A percentile compares a stretch with the other conserved stretches of the same genome.
Evolutionary conservation across 2,329 filamentous ascomycete genomes (phyloP).

Genomic region (Aureobasidium zeae): DNA sequence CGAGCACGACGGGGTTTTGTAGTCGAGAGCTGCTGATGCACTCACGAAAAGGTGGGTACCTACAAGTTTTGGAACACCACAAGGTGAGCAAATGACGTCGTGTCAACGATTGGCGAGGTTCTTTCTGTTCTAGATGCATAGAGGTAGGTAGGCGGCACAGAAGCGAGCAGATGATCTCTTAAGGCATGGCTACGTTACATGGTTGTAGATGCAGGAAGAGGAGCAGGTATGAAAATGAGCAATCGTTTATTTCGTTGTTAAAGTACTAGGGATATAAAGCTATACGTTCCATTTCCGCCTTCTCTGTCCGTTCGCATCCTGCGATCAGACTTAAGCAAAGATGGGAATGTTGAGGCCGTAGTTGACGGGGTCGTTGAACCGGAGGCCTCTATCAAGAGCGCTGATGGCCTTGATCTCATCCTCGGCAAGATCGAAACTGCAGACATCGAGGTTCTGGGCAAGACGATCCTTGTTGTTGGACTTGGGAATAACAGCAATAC

Average conservation of each 20-base stretch:
- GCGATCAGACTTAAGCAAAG: conserved; percentile 40
- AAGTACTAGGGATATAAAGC: conserved; percentile 5
- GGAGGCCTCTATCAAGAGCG: conserved; percentile 54
- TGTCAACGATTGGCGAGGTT: too few species aligned
- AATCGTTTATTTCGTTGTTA: conserved; percentile 5
- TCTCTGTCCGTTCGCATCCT: not conserved
- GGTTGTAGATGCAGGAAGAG: not conserved
- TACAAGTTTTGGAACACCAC: too few species aligned
- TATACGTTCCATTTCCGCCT: not conserved
- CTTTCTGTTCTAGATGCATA: too few species aligned
- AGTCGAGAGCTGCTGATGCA: too few species aligned
- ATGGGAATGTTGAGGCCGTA: conserved; percentile 45
- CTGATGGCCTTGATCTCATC: conserved; percentile 60
- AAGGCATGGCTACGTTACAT: too few species aligned
- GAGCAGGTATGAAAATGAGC: not conserved
- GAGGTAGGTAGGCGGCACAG: too few species aligned
- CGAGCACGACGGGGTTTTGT: too few species aligned
- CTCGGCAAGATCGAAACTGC: conserved; percentile 55
- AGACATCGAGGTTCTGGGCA: conserved; percentile 58
- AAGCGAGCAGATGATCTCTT: too few species aligned
- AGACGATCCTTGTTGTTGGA: conserved; percentile 51
- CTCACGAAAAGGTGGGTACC: too few species aligned
- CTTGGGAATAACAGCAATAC: conserved; percentile 76
- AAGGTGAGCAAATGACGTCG: too few species aligned
- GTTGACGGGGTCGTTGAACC: conserved; percentile 68